These are phyloP conservation scores for Deuterostichococcus epilithicus DNA, from an alignment of 139 green algal genomes.

Conservation along the genomic window DNA sequence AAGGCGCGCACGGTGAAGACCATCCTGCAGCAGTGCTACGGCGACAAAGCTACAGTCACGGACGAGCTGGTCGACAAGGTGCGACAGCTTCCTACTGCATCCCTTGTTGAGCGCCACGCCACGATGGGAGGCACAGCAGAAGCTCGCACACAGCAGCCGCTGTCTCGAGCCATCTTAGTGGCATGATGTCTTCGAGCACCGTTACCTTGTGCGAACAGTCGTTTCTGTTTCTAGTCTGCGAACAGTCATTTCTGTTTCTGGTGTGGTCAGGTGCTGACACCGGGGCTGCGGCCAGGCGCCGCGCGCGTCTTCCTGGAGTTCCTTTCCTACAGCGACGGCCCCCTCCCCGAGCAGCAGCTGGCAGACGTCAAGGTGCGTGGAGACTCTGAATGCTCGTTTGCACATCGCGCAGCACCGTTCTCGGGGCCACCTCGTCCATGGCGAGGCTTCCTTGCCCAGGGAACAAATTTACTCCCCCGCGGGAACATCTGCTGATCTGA, in stretches of 20 bases:
- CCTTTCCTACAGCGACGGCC: constrained; percentile 87
- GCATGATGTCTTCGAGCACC: too few species aligned
- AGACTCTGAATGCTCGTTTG: too few species aligned
- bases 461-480: too few species aligned
- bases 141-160: too few species aligned
- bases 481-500: too few species aligned
- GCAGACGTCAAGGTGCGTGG: constrained; percentile 25
- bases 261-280: neutral
- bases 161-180: too few species aligned
- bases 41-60: constrained; percentile 68
- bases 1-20: constrained; percentile 53
- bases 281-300: constrained; percentile 58
- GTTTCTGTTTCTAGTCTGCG: too few species aligned
- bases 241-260: too few species aligned
- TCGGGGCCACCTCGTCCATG: too few species aligned
- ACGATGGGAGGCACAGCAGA: too few species aligned
- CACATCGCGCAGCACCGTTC: too few species aligned
- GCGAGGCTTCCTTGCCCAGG: too few species aligned
- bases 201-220: neutral
- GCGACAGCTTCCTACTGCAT: neutral
- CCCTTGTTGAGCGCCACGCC: neutral
- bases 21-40: constrained; percentile 89
- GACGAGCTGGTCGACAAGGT: constrained; percentile 92
- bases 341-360: constrained; percentile 89
- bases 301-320: constrained; percentile 98